Conservation (phyloP, 805 yeast species). For the Yarrowia sp. region DNA sequence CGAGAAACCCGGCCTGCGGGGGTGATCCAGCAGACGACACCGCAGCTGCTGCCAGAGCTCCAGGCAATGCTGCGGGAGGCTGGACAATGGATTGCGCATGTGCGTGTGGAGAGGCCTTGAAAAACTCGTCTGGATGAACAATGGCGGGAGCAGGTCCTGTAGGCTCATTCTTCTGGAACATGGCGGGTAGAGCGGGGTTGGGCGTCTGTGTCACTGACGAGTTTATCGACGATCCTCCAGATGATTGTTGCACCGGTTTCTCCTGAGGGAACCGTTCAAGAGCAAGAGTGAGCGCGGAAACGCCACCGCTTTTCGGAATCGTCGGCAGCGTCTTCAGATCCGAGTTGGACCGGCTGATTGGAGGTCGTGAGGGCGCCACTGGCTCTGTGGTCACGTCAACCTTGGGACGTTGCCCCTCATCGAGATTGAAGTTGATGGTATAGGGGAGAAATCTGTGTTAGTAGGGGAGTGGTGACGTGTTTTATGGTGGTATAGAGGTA, state of each 20-base stretch:
- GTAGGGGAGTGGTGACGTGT: neutral
- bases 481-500: neutral
- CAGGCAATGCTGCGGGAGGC: neutral
- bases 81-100: neutral
- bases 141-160: constrained; percentile 6
- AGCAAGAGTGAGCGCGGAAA: constrained; percentile 7
- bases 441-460: constrained; percentile 35
- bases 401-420: constrained; percentile 21
- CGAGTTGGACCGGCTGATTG: constrained; percentile 19
- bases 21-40: constrained; percentile 8
- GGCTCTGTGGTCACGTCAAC: constrained; percentile 20
- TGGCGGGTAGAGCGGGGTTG: constrained; percentile 7
- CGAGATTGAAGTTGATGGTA: constrained; percentile 35
- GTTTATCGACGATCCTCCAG: neutral
- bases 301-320: constrained; percentile 5
- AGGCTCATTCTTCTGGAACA: constrained; percentile 11
- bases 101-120: constrained; percentile 3
- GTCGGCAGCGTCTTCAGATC: constrained; percentile 16
- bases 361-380: constrained; percentile 20
- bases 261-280: constrained; percentile 10
- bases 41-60: neutral
- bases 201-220: constrained; percentile 3
- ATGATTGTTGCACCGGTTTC: neutral
- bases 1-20: constrained; percentile 5
- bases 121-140: constrained; percentile 16